Base-by-base conservation (phyloP, 305 asterid genomes). In the Fraxinus floribunda region DNA sequence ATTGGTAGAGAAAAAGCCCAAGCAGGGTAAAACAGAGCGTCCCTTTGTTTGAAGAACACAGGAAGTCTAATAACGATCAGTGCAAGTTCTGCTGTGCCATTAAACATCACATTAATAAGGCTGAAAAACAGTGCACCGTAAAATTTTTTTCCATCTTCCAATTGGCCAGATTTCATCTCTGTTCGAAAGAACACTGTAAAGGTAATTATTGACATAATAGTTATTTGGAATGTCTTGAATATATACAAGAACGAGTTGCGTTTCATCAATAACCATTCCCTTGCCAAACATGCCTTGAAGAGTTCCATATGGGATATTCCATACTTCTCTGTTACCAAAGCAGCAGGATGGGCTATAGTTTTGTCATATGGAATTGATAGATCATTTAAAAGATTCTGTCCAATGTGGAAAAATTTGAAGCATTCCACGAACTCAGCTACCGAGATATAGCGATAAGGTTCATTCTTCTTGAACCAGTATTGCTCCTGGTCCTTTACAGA, bases 1-100 rank as follows among this genome's bases (percentile, higher is more conserved):
- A 93, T 94, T 1, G 99, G 99, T 55, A 95, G 84, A 15, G 98
- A 91, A 80, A 92, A 95, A 3, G 98, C 99, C 99, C 99, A 95
- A 70, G 99, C 92, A 6, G 99, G 98, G 88, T 82, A 94, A 86
- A 95, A 95, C 62, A 92, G 86, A 76, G 92, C 90, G 79, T 94
- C 97, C 82, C 99, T 83, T 79, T 95, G 99, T 83, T 94, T 94
- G 72, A 91, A 95, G 90, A 94, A 93, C 75, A 94, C 98, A 0
- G 98, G 98, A 86, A 95, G 97, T 83, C 98, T 88, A 60, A 89
- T 46, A 80, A 92, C 78, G 2, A 92, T 93, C 81, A 95, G 81
- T n/a, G 94, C 97, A 78, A 95, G 93, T 91, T 95, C 98, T 8
- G 97, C 93, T 6, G 95, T 90, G 68, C 98, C 98, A 79, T 95